phyloP scores from a whole-genome alignment of 129 eudicot genomes.

The Cynara cardunculus region DNA sequence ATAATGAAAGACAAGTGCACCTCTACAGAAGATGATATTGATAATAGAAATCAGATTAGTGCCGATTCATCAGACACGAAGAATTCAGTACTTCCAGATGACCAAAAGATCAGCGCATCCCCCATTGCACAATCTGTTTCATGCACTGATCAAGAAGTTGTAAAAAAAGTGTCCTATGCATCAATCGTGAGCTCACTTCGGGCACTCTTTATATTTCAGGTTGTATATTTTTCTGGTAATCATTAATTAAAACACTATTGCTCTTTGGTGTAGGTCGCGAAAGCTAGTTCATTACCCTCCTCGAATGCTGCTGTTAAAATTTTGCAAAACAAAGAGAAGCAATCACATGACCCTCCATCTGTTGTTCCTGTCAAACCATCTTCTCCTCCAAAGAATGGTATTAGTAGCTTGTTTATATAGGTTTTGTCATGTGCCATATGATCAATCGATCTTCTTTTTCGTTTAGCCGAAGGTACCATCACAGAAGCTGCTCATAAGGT shows the following conservation, averaged over 20 bases:
- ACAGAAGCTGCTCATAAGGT: constrained; percentile 1
- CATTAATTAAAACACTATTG: background rate
- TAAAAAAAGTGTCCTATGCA: constrained; percentile 15
- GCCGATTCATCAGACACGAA: background rate
- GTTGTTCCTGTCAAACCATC: background rate
- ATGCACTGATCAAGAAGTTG: background rate
- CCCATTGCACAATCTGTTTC: background rate
- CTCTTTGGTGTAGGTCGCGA: constrained; percentile 16
- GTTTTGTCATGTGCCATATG: background rate
- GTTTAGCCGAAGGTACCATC: background rate
- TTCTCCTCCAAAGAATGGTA: constrained; percentile 15
- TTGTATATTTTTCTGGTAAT: background rate
- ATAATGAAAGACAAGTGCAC: background rate
- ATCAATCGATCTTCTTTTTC: background rate
- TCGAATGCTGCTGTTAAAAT: background rate
- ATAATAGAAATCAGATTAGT: background rate
- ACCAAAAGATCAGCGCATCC: background rate
- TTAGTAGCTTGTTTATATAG: background rate
- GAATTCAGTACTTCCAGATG: background rate
- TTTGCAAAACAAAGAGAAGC: background rate
- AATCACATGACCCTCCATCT: background rate
- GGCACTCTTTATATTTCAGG: background rate
- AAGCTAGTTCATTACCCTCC: background rate
- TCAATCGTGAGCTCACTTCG: constrained; percentile 16
- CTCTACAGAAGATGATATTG: background rate